phyloP scores from a whole-genome alignment of 805 yeast species.

The Ogataea paraovalis region DNA sequence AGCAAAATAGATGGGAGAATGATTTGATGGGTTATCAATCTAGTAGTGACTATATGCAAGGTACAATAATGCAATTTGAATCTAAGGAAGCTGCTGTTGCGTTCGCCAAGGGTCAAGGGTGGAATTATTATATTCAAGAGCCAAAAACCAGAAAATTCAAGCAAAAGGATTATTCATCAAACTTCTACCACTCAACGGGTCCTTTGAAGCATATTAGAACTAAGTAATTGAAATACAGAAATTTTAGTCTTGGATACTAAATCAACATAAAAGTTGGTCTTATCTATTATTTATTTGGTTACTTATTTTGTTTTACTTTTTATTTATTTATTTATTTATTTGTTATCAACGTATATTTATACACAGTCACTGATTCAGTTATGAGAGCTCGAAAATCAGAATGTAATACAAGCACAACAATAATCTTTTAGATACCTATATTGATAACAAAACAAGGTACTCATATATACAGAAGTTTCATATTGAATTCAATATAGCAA shows the following conservation, averaged over 20 bases:
- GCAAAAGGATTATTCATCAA: constrained; percentile 69
- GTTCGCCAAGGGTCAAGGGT: constrained; percentile 81
- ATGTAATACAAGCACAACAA: too few species aligned
- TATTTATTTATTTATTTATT: neutral
- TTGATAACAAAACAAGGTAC: neutral
- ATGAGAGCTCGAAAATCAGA: neutral
- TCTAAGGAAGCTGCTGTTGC: constrained; percentile 71
- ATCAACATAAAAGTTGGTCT: constrained; percentile 2
- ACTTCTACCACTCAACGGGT: constrained; percentile 65
- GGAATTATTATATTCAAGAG: constrained; percentile 80
- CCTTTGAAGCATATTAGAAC: constrained; percentile 80
- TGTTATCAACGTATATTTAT: neutral
- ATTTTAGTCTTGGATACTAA: constrained; percentile 3
- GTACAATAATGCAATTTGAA: constrained; percentile 69
- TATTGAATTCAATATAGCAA: neutral
- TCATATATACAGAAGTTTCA: constrained; percentile 1
- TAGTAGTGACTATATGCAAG: constrained; percentile 77
- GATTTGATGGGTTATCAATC: constrained; percentile 84
- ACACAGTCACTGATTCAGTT: neutral
- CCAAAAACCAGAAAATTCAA: constrained; percentile 72
- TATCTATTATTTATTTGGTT: neutral
- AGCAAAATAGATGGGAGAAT: constrained; percentile 85
- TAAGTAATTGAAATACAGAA: constrained; percentile 31
- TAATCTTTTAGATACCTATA: too few species aligned
- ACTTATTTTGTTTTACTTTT: neutral